Evolutionary conservation across 805 yeast genomes (phyloP).

Genomic region (Yamadazyma tumulicola): DNA sequence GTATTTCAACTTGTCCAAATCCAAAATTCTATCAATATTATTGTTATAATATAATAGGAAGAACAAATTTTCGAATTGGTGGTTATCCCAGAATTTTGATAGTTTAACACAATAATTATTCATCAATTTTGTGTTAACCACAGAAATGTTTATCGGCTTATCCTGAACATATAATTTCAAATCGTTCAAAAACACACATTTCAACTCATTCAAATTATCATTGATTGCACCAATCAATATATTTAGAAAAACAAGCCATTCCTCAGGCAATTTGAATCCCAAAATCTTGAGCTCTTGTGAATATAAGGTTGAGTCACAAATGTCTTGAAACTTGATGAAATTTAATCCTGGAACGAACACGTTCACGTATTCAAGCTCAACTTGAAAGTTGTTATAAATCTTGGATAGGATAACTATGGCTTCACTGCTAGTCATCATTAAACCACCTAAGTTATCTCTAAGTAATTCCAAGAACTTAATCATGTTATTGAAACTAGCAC

Average conservation of each 20-base stretch:
- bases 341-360: slow-evolving; percentile 2
- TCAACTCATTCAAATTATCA: background rate
- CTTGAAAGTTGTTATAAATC: background rate
- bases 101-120: slow-evolving; percentile 3
- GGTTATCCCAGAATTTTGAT: slow-evolving; percentile 9
- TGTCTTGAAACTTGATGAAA: slow-evolving; percentile 4
- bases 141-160: background rate
- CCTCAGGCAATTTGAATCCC: slow-evolving; percentile 8
- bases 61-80: slow-evolving; percentile 10
- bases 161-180: slow-evolving; percentile 4
- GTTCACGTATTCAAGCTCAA: slow-evolving; percentile 7
- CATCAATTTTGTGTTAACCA: background rate
- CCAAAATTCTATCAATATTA: slow-evolving; percentile 5
- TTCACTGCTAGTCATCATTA: slow-evolving; percentile 4
- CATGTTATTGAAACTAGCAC: slow-evolving; percentile 5
- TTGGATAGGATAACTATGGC: slow-evolving; percentile 2
- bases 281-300: slow-evolving; percentile 7
- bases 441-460: background rate
- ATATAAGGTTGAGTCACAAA: slow-evolving; percentile 5
- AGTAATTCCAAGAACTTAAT: background rate
- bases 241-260: slow-evolving; percentile 6
- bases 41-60: slow-evolving; percentile 6
- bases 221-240: background rate
- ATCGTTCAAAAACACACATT: slow-evolving; percentile 3
- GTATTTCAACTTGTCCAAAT: background rate